These are phyloP conservation scores for Suhomyces panamericanus DNA, from an alignment of 1,139 yeast genomes.

Conservation along the genomic window DNA sequence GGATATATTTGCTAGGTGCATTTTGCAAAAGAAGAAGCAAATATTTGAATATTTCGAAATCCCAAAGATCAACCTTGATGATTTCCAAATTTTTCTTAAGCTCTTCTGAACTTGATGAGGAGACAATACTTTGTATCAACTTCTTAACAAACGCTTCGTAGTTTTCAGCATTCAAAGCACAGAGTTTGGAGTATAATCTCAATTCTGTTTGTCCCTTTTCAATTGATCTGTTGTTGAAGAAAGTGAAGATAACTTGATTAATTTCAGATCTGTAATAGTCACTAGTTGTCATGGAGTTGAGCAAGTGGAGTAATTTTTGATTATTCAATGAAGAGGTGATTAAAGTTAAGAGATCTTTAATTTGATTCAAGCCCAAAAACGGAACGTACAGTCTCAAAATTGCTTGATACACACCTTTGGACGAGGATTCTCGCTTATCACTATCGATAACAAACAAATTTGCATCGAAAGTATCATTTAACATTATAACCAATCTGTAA, in stretches of 20 bases:
- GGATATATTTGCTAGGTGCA: slow-evolving; percentile 36
- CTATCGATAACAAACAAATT: slow-evolving; percentile 9
- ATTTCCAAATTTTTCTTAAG: slow-evolving; percentile 23
- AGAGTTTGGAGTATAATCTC: slow-evolving; percentile 26
- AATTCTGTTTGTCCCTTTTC: slow-evolving; percentile 25
- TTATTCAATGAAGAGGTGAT: slow-evolving; percentile 27
- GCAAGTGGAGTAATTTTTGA: slow-evolving; percentile 22
- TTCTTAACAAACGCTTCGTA: slow-evolving; percentile 33
- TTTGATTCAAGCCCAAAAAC: slow-evolving; percentile 19
- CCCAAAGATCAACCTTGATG: slow-evolving; percentile 33
- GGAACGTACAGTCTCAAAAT: slow-evolving; percentile 16
- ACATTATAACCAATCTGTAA: slow-evolving; percentile 22
- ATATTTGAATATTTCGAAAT: slow-evolving; percentile 30
- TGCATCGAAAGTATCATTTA: slow-evolving; percentile 37
- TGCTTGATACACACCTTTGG: slow-evolving; percentile 5
- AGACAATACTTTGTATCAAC: slow-evolving; percentile 37
- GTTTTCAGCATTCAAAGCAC: slow-evolving; percentile 22
- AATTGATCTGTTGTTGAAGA: slow-evolving; percentile 20
- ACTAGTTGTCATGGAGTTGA: slow-evolving; percentile 15
- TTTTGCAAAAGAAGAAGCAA: slow-evolving; percentile 34
- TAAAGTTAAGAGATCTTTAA: slow-evolving; percentile 24
- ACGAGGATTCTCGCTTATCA: neutral
- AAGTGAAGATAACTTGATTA: slow-evolving; percentile 18
- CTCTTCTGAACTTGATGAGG: slow-evolving; percentile 27
- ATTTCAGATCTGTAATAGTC: slow-evolving; percentile 13